phyloP scores from a whole-genome alignment of 2,329 filamentous ascomycete genomes.

The Chrysoporthe austroafricana region DNA sequence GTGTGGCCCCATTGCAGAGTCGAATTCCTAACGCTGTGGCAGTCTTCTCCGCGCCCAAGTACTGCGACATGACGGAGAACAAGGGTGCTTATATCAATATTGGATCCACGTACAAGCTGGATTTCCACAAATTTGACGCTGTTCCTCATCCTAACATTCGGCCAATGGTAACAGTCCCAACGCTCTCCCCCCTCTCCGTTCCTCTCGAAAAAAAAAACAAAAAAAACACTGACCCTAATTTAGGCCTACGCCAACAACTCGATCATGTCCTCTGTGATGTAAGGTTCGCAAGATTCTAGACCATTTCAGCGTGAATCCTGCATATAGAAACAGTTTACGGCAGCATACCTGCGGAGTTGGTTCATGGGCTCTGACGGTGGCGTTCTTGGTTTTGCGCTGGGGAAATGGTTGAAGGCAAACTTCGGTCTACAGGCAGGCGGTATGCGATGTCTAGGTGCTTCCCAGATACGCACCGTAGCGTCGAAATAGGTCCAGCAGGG shows the following conservation, averaged over 20 bases:
- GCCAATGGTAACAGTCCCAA: slow-evolving; percentile 70
- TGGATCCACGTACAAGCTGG: slow-evolving; percentile 85
- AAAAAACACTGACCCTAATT: slow-evolving; percentile 33
- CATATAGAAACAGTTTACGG: slow-evolving; percentile 26
- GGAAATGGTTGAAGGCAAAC: slow-evolving; percentile 9
- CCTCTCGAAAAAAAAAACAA: too few relatives aligned
- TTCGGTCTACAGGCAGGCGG: slow-evolving; percentile 9
- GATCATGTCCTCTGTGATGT: slow-evolving; percentile 78
- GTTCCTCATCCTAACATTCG: slow-evolving; percentile 95
- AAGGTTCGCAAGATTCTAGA: slow-evolving; percentile 34
- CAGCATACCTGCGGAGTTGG: slow-evolving; percentile 29
- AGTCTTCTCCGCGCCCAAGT: slow-evolving; percentile 97
- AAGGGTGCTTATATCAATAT: slow-evolving; percentile 99
- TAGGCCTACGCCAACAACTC: slow-evolving; percentile 85
- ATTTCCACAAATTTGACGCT: slow-evolving; percentile 92
- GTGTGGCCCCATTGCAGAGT: background rate
- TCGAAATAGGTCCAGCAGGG: slow-evolving; percentile 8
- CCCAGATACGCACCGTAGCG: slow-evolving; percentile 16
- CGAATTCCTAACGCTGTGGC: slow-evolving; percentile 34
- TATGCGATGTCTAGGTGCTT: slow-evolving; percentile 13
- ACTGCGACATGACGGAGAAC: slow-evolving; percentile 98
- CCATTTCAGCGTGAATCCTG: slow-evolving; percentile 18
- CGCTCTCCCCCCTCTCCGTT: background rate
- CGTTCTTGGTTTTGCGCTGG: slow-evolving; percentile 23
- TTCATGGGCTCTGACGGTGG: slow-evolving; percentile 20